Percentiles rank a stretch among this genome's conserved stretches.
Evolutionary conservation across 768 basidiomycete genomes (phyloP).

Genomic region (Tulasnella sp.): DNA sequence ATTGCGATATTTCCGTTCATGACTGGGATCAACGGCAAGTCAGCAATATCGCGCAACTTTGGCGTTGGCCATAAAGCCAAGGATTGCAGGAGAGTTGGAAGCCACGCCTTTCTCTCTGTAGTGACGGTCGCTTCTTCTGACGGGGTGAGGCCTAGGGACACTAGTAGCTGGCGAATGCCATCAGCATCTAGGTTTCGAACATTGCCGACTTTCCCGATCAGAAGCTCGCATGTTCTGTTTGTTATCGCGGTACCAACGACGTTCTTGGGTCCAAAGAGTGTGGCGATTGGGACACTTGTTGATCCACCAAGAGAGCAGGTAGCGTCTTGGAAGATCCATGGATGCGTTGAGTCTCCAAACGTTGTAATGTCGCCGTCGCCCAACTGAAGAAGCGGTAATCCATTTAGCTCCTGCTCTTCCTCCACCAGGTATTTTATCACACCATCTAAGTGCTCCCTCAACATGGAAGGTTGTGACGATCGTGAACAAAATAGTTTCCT

Average conservation of each 20-base stretch:
- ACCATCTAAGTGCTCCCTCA: background rate
- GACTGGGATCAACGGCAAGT: background rate
- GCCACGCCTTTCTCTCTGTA: background rate
- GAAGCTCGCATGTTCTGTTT: background rate
- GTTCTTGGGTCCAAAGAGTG: background rate
- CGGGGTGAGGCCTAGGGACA: background rate
- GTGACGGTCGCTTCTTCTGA: no score
- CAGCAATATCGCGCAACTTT: background rate
- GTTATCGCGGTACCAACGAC: background rate
- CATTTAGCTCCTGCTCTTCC: background rate
- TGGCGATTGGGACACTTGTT: background rate
- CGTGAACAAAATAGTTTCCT: background rate
- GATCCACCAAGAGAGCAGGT: background rate
- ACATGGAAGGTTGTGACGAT: background rate
- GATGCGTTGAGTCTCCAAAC: background rate
- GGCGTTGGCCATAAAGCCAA: background rate
- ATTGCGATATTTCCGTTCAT: background rate
- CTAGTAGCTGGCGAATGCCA: conserved; percentile 1
- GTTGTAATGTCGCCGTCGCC: background rate
- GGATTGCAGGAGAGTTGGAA: background rate
- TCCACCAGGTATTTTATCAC: background rate
- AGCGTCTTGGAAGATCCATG: background rate
- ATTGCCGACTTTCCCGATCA: background rate
- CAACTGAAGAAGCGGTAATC: background rate
- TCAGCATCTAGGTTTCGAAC: background rate